Conservation (phyloP, 2,329 filamentous ascomycete species). For the Botrytis tulipae region DNA sequence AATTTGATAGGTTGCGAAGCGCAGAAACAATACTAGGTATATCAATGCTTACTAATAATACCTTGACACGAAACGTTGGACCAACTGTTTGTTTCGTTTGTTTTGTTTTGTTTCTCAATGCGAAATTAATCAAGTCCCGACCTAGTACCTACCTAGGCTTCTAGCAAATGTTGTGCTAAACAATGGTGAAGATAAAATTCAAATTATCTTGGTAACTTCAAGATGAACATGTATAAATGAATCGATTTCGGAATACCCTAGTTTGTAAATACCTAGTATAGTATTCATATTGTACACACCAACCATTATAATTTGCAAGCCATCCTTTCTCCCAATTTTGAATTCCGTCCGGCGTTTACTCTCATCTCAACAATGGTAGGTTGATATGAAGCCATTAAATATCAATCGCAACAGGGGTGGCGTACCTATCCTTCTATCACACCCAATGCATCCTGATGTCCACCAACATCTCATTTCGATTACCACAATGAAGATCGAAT, state of each 20-base stretch:
- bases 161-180: neutral
- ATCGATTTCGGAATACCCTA: neutral
- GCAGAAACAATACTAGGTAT: neutral
- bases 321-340: neutral
- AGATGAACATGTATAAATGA: neutral
- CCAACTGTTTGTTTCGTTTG: neutral
- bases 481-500: neutral
- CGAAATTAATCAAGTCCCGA: neutral
- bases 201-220: neutral
- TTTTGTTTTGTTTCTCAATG: neutral
- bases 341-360: neutral
- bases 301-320: constrained; percentile 11
- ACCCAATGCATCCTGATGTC: constrained; percentile 11
- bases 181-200: too few species aligned
- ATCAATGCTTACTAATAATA: neutral
- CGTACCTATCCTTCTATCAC: constrained; percentile 8
- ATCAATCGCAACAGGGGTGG: constrained; percentile 11
- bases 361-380: constrained; percentile 9
- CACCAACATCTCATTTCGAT: neutral
- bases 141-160: neutral
- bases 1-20: neutral
- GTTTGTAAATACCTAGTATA: neutral
- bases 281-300: constrained; percentile 1
- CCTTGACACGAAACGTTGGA: neutral
- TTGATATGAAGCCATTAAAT: constrained; percentile 9